phyloP scores from a whole-genome alignment of 345 rosid species.

The Nasturtium officinale region DNA sequence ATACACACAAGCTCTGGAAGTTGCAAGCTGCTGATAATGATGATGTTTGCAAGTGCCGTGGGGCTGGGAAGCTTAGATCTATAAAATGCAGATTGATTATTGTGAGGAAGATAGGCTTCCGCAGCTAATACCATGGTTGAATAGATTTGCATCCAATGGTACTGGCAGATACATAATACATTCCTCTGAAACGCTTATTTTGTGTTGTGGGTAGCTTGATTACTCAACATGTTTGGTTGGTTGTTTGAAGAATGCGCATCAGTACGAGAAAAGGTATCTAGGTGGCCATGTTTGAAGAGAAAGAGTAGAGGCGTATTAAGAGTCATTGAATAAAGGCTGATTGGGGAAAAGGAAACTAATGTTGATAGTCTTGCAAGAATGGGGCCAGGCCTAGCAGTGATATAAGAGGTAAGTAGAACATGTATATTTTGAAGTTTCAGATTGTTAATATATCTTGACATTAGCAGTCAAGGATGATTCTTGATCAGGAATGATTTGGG shows the following conservation, averaged over 20 bases:
- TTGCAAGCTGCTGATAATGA: constrained; percentile 14
- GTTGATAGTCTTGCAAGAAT: not conserved
- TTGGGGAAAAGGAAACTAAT: not conserved
- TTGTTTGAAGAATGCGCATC: not conserved
- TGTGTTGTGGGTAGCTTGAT: not conserved
- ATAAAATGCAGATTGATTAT: not conserved
- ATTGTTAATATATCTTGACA: not conserved
- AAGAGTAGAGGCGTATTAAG: constrained; percentile 15
- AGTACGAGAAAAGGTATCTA: not conserved
- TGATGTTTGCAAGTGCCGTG: constrained; percentile 15
- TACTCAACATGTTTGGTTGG: too few relatives aligned
- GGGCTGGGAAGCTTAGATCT: constrained; percentile 25
- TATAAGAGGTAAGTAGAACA: not conserved
- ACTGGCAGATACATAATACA: constrained; percentile 1
- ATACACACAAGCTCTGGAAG: not conserved
- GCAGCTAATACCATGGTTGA: constrained; percentile 9
- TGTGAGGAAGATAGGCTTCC: constrained; percentile 24
- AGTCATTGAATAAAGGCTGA: not conserved
- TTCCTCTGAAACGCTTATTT: not conserved
- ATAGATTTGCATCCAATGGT: constrained; percentile 9
- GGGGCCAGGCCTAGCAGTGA: not conserved
- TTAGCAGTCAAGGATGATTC: not conserved
- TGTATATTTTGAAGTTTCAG: not conserved
- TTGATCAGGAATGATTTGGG: not conserved
- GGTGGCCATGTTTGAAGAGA: constrained; percentile 6